Evolutionary conservation across 78 protist species (phyloP).

Genomic region (Ministeria vibrans): DNA sequence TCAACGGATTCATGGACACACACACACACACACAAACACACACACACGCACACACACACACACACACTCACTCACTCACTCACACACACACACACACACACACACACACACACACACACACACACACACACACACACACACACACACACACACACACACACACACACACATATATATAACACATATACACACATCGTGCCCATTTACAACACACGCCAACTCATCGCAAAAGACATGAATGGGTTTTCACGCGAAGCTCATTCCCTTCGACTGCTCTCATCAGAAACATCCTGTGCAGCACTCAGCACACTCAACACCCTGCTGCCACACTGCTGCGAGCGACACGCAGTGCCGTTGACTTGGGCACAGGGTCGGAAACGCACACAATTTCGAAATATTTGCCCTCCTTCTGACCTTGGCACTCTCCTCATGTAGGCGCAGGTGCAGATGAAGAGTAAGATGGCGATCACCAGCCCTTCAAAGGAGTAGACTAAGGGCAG

Average conservation of each 20-base stretch:
- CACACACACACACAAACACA: too few relatives aligned
- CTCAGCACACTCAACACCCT: not conserved
- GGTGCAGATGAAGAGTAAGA: not conserved
- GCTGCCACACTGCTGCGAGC: not conserved
- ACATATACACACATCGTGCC: not conserved
- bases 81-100: too few relatives aligned
- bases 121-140: conserved; percentile 6
- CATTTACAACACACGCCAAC: not conserved
- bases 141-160: not conserved
- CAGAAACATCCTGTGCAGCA: not conserved
- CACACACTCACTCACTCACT: too few relatives aligned
- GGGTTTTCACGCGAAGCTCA: not conserved
- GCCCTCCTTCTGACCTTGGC: too few relatives aligned
- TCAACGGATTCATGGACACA: too few relatives aligned
- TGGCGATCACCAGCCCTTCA: not conserved
- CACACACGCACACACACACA: too few relatives aligned
- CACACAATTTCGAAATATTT: too few relatives aligned
- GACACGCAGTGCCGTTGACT: not conserved
- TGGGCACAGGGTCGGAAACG: not conserved
- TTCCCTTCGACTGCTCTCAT: not conserved
- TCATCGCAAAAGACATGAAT: not conserved
- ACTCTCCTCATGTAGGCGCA: too few relatives aligned
- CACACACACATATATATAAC: not conserved
- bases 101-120: not conserved
- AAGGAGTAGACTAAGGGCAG: conserved; percentile 1